phyloP scores from a whole-genome alignment of 2,329 filamentous ascomycete species.

The Cercospora sp. region DNA sequence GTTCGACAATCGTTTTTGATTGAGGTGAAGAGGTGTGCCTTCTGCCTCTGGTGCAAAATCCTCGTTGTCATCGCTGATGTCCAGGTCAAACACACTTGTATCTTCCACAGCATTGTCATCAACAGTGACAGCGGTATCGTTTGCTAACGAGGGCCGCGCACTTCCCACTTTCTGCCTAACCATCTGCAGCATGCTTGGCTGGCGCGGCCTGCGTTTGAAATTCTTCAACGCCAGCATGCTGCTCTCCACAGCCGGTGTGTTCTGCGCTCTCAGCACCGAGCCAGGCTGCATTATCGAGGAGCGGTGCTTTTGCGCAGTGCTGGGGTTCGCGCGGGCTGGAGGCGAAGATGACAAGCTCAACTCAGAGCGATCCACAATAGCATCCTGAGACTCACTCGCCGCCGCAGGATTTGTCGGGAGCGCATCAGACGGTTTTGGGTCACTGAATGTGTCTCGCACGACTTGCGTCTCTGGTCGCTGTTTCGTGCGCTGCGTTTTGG shows the following conservation, averaged over 20 bases:
- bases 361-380: conserved; percentile 21
- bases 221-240: conserved; percentile 53
- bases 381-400: conserved; percentile 18
- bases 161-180: conserved; percentile 43
- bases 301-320: conserved; percentile 32
- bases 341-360: conserved; percentile 34
- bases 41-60: conserved; percentile 64
- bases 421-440: not conserved
- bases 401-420: conserved; percentile 13
- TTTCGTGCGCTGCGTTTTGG: conserved; percentile 25
- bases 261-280: conserved; percentile 47
- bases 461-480: conserved; percentile 9
- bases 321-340: conserved; percentile 36
- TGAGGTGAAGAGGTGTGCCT: conserved; percentile 63
- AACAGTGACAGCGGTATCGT: conserved; percentile 18
- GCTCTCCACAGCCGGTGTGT: conserved; percentile 46
- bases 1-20: conserved; percentile 41
- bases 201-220: conserved; percentile 51
- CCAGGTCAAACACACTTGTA: conserved; percentile 34
- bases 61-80: conserved; percentile 33
- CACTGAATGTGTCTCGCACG: not conserved
- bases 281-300: conserved; percentile 38
- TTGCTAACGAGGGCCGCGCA: conserved; percentile 29
- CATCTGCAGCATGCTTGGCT: conserved; percentile 53
- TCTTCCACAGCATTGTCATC: conserved; percentile 45